Conservation (phyloP, 208 protist genomes). For the Crithidia fasciculata region DNA sequence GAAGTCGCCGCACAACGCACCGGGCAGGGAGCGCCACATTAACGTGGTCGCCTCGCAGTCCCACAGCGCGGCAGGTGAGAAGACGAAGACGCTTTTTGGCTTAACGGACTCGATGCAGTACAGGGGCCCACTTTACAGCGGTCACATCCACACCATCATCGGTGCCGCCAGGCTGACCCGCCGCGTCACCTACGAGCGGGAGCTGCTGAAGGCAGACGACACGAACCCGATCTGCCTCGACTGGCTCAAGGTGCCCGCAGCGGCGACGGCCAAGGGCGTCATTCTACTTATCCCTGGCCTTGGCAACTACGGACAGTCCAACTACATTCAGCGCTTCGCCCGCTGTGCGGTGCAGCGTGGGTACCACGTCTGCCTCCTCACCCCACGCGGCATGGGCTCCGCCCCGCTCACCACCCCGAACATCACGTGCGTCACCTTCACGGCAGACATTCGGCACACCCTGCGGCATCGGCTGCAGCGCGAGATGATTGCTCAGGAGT, state of each 20-base stretch:
- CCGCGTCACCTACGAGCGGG: slow-evolving; percentile 55
- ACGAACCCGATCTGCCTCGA: slow-evolving; percentile 70
- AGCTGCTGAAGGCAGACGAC: slow-evolving; percentile 49
- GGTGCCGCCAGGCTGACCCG: slow-evolving; percentile 21
- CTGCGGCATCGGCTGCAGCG: slow-evolving; percentile 37
- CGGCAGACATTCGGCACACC: slow-evolving; percentile 42
- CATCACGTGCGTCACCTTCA: slow-evolving; percentile 54
- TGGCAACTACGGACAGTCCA: slow-evolving; percentile 49
- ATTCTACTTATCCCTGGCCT: slow-evolving; percentile 62
- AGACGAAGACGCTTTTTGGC: slow-evolving; percentile 35
- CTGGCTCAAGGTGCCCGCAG: slow-evolving; percentile 35
- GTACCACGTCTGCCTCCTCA: slow-evolving; percentile 59
- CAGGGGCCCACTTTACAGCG: slow-evolving; percentile 62
- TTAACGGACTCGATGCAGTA: slow-evolving; percentile 43
- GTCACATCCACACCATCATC: slow-evolving; percentile 69
- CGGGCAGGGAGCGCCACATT: slow-evolving; percentile 34
- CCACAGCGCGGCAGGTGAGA: neutral
- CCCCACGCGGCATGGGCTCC: slow-evolving; percentile 61
- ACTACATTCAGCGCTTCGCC: slow-evolving; percentile 53
- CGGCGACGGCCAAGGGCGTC: slow-evolving; percentile 35
- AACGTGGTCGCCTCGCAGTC: slow-evolving; percentile 19
- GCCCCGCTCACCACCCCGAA: slow-evolving; percentile 53
- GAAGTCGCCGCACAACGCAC: slow-evolving; percentile 23
- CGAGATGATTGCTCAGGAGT: slow-evolving; percentile 20
- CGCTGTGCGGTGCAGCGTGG: slow-evolving; percentile 31